Conservation (phyloP, 495 filamentous ascomycete species). For the Bryoglossum gracile region DNA sequence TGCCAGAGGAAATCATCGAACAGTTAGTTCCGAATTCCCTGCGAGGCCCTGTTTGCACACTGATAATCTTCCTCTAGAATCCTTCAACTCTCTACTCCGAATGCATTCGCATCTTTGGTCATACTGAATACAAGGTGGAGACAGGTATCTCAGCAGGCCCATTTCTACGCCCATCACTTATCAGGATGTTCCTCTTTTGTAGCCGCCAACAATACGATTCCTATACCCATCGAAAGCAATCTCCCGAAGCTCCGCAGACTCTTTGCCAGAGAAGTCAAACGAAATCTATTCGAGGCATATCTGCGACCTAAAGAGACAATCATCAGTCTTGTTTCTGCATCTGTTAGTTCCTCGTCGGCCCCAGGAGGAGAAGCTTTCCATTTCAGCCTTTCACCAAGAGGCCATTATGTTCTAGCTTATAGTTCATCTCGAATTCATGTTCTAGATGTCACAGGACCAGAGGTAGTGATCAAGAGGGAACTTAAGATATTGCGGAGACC, state of each 20-base stretch:
- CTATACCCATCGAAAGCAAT: conserved; percentile 41
- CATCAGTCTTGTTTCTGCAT: conserved; percentile 73
- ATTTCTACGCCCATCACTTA: conserved; percentile 72
- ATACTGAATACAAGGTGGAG: conserved; percentile 76
- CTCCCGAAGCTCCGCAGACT: conserved; percentile 53
- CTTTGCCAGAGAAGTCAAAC: conserved; percentile 65
- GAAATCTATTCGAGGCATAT: conserved; percentile 75
- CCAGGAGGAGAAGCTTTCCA: conserved; percentile 82
- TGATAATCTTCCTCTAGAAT: conserved; percentile 45
- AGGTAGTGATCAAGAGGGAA: conserved; percentile 60
- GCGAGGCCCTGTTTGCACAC: background rate
- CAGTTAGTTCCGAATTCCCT: conserved; percentile 26
- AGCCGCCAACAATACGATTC: conserved; percentile 39
- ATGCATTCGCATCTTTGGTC: conserved; percentile 76
- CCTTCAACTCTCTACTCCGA: conserved; percentile 63
- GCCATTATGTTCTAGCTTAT: conserved; percentile 66
- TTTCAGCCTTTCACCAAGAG: conserved; percentile 69
- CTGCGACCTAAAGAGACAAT: conserved; percentile 61
- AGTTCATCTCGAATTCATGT: conserved; percentile 84
- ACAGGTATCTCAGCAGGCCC: conserved; percentile 58
- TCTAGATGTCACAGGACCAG: conserved; percentile 52
- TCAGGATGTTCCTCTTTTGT: conserved; percentile 61
- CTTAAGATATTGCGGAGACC: conserved; percentile 74
- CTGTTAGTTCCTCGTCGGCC: conserved; percentile 71
- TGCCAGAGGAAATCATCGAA: conserved; percentile 38